Evolutionary conservation across 2,329 filamentous ascomycete species (phyloP).

Genomic region (Penicillium sp.): DNA sequence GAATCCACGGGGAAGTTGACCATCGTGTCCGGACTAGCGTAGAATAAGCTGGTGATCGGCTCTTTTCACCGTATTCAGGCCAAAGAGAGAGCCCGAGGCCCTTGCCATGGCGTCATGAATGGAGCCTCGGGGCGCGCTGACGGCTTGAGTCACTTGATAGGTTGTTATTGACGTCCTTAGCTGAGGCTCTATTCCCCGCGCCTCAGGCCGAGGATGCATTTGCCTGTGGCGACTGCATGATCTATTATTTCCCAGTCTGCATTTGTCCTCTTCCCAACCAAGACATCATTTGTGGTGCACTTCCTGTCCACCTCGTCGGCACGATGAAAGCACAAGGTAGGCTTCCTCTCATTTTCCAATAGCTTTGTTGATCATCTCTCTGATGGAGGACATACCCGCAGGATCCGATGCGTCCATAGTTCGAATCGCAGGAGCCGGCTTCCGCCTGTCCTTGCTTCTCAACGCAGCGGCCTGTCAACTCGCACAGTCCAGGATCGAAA

Average conservation of each 20-base stretch:
- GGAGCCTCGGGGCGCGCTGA: constrained; percentile 12
- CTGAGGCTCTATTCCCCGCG: constrained; percentile 18
- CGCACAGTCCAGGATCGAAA: constrained; percentile 39
- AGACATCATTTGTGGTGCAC: not conserved
- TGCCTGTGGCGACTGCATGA: constrained; percentile 3
- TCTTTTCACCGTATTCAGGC: constrained; percentile 11
- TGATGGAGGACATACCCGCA: constrained; percentile 2
- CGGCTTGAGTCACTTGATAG: constrained; percentile 24
- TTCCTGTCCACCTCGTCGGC: not conserved
- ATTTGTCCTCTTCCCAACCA: not conserved
- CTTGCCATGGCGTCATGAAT: constrained; percentile 21
- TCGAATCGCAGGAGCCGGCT: constrained; percentile 32
- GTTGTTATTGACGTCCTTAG: constrained; percentile 4
- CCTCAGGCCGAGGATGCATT: constrained; percentile 3
- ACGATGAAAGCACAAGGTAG: constrained; percentile 18
- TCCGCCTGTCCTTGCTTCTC: constrained; percentile 42
- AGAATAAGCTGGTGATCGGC: constrained; percentile 14
- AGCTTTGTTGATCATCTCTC: not conserved
- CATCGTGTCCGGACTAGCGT: constrained; percentile 6
- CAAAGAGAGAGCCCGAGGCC: constrained; percentile 6
- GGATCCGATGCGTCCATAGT: constrained; percentile 22
- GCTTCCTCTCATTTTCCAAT: not conserved
- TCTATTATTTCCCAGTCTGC: not conserved
- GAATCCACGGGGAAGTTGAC: constrained; percentile 8
- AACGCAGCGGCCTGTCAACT: constrained; percentile 45